Conservation (phyloP, 805 yeast species). For the Torulaspora maleeae region DNA sequence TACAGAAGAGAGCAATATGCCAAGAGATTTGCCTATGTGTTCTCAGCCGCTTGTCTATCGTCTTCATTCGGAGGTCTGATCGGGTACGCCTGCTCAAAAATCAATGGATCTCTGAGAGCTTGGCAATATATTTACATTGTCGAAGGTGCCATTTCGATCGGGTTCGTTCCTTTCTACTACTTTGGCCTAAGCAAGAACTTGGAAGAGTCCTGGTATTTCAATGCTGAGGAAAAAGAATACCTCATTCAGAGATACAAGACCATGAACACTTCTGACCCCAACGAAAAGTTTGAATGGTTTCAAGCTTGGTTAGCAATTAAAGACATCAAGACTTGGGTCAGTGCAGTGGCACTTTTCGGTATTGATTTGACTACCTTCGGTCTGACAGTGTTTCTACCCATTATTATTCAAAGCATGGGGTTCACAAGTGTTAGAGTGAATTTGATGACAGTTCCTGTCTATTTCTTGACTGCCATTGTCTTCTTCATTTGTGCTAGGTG, state of each 20-base stretch:
- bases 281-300: conserved; percentile 37
- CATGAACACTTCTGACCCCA: conserved; percentile 36
- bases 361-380: conserved; percentile 40
- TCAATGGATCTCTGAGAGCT: conserved; percentile 41
- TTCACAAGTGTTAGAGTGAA: conserved; percentile 69
- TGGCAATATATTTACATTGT: conserved; percentile 51
- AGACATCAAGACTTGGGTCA: conserved; percentile 33
- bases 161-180: conserved; percentile 36
- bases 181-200: conserved; percentile 41
- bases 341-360: conserved; percentile 38
- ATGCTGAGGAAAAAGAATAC: conserved; percentile 38
- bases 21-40: conserved; percentile 44
- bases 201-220: conserved; percentile 39
- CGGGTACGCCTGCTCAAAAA: conserved; percentile 43
- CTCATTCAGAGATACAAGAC: conserved; percentile 36
- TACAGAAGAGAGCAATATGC: conserved; percentile 48
- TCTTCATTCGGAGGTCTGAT: conserved; percentile 56
- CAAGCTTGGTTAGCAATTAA: conserved; percentile 33
- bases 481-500: conserved; percentile 56
- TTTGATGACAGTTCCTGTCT: conserved; percentile 79
- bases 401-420: conserved; percentile 34
- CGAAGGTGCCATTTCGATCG: conserved; percentile 44
- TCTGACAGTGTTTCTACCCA: conserved; percentile 42
- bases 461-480: conserved; percentile 70
- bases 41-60: conserved; percentile 49